A percentile compares a stretch with the other conserved stretches of the same genome.
These are phyloP conservation scores for Pythium biforme DNA, from an alignment of 352 stramenopile genomes.

Conservation along the genomic window DNA sequence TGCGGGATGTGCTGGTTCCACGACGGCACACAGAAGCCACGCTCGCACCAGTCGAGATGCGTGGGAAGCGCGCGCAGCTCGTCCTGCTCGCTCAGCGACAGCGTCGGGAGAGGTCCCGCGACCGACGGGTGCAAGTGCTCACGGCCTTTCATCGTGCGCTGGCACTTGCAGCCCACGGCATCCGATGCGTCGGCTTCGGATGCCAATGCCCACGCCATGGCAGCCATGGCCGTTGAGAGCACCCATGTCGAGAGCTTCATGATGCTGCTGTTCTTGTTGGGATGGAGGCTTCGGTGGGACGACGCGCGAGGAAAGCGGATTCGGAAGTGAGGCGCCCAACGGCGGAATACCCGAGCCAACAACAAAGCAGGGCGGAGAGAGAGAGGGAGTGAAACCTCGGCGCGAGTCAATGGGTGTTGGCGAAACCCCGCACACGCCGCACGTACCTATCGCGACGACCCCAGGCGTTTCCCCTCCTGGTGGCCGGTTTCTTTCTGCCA, in stretches of 20 bases:
- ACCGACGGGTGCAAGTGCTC: constrained; percentile 50
- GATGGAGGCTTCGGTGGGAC: not conserved
- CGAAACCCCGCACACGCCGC: no score
- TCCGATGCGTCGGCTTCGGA: not conserved
- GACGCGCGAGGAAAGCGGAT: not conserved
- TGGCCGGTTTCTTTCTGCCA: not conserved
- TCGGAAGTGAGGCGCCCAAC: not conserved
- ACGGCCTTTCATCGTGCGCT: constrained; percentile 72
- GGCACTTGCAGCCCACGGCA: constrained; percentile 41
- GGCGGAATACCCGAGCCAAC: not conserved
- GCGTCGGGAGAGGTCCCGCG: constrained; percentile 22
- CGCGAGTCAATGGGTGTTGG: no score
- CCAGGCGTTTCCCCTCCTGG: not conserved
- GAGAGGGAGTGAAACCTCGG: not conserved
- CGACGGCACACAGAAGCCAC: constrained; percentile 71
- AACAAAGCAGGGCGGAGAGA: no score
- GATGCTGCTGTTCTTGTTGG: not conserved
- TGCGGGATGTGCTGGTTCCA: constrained; percentile 86
- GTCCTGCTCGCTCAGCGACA: constrained; percentile 30
- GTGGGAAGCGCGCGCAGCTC: constrained; percentile 37
- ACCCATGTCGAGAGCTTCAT: constrained; percentile 20
- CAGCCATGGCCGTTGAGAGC: not conserved
- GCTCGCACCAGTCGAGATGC: constrained; percentile 91
- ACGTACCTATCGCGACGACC: no score
- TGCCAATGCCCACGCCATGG: not conserved